Conservation (phyloP, 2,329 filamentous ascomycete species). For the Stylonectria norvegica region DNA sequence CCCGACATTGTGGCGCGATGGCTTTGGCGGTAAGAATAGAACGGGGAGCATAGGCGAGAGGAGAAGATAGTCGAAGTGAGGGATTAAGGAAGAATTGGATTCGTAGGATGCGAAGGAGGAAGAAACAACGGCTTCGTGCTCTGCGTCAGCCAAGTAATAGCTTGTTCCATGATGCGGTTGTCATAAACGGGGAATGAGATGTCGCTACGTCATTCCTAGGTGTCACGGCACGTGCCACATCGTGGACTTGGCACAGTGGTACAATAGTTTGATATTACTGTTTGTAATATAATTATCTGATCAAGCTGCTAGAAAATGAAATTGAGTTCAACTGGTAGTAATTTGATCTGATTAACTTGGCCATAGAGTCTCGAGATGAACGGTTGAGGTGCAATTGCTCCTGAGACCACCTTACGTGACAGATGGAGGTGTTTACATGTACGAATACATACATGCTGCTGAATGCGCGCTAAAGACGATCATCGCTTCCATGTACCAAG, state of each 20-base stretch:
- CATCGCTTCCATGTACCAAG: too few species aligned
- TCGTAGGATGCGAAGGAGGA: not conserved
- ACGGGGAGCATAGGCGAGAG: not conserved
- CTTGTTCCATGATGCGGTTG: not conserved
- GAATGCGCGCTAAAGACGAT: too few species aligned
- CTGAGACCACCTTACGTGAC: too few species aligned
- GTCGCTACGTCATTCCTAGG: slow-evolving; percentile 24
- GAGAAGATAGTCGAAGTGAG: not conserved
- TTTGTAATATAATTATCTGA: slow-evolving; percentile 10
- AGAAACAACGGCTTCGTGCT: slow-evolving; percentile 1
- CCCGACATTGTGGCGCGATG: slow-evolving; percentile 31
- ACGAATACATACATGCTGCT: too few species aligned
- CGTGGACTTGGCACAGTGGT: not conserved
- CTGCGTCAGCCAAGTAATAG: not conserved
- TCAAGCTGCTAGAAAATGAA: too few species aligned
- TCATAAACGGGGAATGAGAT: slow-evolving; percentile 14
- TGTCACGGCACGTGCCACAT: not conserved
- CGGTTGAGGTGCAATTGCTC: too few species aligned
- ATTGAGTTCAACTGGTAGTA: too few species aligned
- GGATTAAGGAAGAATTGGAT: slow-evolving; percentile 1
- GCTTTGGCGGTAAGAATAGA: slow-evolving; percentile 1
- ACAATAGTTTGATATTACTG: not conserved
- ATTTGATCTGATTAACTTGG: too few species aligned
- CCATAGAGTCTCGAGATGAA: too few species aligned
- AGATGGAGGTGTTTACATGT: too few species aligned